Conservation (phyloP, 108 stramenopile species). For the Cyclostephanos invisitatus region DNA sequence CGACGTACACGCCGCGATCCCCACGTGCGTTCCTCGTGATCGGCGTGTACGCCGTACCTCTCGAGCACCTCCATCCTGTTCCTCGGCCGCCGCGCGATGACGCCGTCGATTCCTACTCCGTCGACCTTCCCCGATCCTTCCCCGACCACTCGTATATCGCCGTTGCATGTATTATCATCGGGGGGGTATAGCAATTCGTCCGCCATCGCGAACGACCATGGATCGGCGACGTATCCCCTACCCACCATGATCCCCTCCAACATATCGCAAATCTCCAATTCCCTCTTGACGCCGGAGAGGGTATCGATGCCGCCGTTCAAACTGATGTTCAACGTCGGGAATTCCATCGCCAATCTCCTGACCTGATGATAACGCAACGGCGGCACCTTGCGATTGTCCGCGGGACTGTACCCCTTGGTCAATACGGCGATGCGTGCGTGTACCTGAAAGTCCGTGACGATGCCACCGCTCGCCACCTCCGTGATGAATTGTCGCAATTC, state of each 20-base stretch:
- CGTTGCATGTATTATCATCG: conserved; percentile 6
- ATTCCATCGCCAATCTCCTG: conserved; percentile 71
- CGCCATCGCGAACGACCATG: conserved; percentile 87
- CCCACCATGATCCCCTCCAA: conserved; percentile 89
- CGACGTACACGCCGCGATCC: conserved; percentile 74
- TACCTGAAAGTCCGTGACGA: conserved; percentile 91
- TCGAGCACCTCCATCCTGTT: conserved; percentile 76
- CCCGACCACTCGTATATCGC: neutral
- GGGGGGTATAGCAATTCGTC: conserved; percentile 65
- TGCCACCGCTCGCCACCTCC: conserved; percentile 75
- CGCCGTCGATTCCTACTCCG: too few relatives aligned
- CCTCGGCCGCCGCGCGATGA: too few relatives aligned
- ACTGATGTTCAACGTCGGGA: conserved; percentile 78
- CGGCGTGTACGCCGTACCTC: conserved; percentile 76
- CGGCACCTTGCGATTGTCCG: conserved; percentile 96
- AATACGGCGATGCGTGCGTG: conserved; percentile 98
- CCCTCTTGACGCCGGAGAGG: conserved; percentile 60
- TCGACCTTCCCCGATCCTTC: neutral
- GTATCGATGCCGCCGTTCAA: conserved; percentile 90
- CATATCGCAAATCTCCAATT: conserved; percentile 59
- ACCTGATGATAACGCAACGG: conserved; percentile 88
- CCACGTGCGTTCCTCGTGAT: conserved; percentile 56
- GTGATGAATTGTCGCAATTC: conserved; percentile 83
- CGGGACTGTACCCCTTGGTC: conserved; percentile 86
- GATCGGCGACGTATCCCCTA: conserved; percentile 72